Evolutionary conservation across 768 basidiomycete species (phyloP), one percentile per base, ranked within the genome.

Genomic region (Antrodiella citrinella): DNA sequence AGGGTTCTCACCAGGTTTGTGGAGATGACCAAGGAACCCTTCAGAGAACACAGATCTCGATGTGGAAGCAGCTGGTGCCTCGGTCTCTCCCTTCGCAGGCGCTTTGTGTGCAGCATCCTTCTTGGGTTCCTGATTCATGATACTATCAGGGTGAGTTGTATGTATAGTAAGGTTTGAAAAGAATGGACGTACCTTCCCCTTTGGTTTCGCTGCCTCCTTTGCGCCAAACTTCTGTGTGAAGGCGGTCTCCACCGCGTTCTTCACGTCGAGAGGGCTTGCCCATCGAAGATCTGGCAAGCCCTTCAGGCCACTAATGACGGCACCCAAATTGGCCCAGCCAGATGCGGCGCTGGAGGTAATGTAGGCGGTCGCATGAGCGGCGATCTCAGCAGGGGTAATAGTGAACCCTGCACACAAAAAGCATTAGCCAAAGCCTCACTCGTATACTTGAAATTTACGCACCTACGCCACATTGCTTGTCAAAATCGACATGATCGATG

Each of bases 1-100:
- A 20, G 87, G 84, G 69, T 97, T 99, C 61, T 76, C 93, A 40
- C 96, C 96, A 7, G 92, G 91, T 62, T 84, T 91, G 64, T 99
- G 94, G 23, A 99, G 81, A 49, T 80, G 73, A 1, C 91, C 91
- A 11, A 99, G 79, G 72, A 95, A 98, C 3, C 96, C 96, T 62
- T 95, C 91, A 53, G 89, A 84, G 61, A 98, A 99, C 20, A 98
- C 86, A 1, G 82, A 69, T 56, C 77, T 84, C 26, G 61, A 73
- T 62, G 52, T 71, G 51, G 52, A 69, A 49, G 56, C 71, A 57
- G 62, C 69, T 2, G 66, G 59, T 2, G 70, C 59, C 12, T 70
- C 66, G 2, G 72, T 63, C 9, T 70, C 60, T 20, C 67, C 55
- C 9, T 64, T 55, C 40, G 66, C 67, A 3, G 57, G 42, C 2